Base-by-base conservation (phyloP, 495 filamentous ascomycete genomes). In the Penicillium diatomitis region DNA sequence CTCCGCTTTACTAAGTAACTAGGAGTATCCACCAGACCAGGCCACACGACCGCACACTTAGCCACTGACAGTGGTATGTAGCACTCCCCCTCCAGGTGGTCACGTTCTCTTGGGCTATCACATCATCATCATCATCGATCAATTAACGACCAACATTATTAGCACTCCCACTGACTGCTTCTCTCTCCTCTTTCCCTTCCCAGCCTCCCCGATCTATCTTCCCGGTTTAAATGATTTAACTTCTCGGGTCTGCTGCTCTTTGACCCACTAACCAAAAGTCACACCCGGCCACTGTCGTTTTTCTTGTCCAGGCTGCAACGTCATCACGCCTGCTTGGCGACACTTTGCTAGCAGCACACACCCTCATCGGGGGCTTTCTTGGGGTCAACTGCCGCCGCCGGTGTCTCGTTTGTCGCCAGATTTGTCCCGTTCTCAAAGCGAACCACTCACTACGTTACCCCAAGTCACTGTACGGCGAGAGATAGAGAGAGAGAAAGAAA, bases 261-360 rank as follows among this genome's bases (percentile, higher is more conserved):
- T 35, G 32, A 42, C 41, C 44, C 32, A 27, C 27, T 35, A 34
- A 20, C 32, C 34, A 11, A 39, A 30, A 44, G 9, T 20, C 40
- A 49, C 32, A 34, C 45, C 45, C 40, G 33, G 42, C 35, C 35
- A 48, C 45, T 48, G 35, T 31, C 34, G 29, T 42, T 37, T 38
- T 38, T 11, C 35, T 42, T 30, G 6, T 38, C 37, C 35, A 45
- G 37, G 8, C 45, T 44, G 52, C 43, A 54, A 54, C 52, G 52
- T 54, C 52, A 54, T 44, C 48, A 36, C 32, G 33, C 44, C 42
- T 43, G 49, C 42, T 44, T 51, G 47, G 47, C 47, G 35, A 29
- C 36, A n/a, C 41, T 10, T 45, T 11, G 10, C 42, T 12, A 32
- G 12, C 48, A 20, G 20, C 20, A 20, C 20, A 46, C 29, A 34